Percentiles rank a stretch among this genome's conserved stretches.
Evolutionary conservation across 768 basidiomycete species (phyloP).

Genomic region (Naematelia encephala): DNA sequence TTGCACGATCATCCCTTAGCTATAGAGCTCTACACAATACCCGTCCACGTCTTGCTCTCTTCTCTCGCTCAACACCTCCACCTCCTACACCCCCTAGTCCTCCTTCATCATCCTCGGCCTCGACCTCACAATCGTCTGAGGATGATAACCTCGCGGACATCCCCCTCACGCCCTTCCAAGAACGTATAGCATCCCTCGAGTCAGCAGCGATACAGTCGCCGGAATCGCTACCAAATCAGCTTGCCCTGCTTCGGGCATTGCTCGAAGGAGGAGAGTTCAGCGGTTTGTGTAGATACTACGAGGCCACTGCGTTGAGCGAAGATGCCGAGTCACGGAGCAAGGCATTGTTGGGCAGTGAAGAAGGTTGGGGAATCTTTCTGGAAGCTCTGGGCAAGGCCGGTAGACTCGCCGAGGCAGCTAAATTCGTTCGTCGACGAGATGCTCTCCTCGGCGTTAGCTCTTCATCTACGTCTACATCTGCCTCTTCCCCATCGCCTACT

Average conservation of each 20-base stretch:
- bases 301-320: slow-evolving; percentile 32
- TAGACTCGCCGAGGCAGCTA: slow-evolving; percentile 57
- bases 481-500: slow-evolving; percentile 57
- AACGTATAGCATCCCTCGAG: slow-evolving; percentile 41
- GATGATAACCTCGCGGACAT: slow-evolving; percentile 11
- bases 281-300: slow-evolving; percentile 34
- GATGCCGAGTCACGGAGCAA: slow-evolving; percentile 13
- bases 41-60: not conserved
- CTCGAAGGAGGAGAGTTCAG: slow-evolving; percentile 28
- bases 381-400: slow-evolving; percentile 26
- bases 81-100: not conserved
- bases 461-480: slow-evolving; percentile 61
- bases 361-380: slow-evolving; percentile 25
- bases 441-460: slow-evolving; percentile 53
- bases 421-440: slow-evolving; percentile 64
- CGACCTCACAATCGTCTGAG: slow-evolving; percentile 4
- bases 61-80: not conserved
- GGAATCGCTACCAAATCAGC: slow-evolving; percentile 26
- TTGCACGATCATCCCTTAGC: not conserved
- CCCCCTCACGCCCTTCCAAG: slow-evolving; percentile 36
- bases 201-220: slow-evolving; percentile 29
- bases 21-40: not conserved
- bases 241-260: slow-evolving; percentile 37
- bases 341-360: slow-evolving; percentile 22
- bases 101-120: not conserved